Conservation (phyloP, 768 basidiomycete genomes). For the Trichaptum fuscoviolaceum region DNA sequence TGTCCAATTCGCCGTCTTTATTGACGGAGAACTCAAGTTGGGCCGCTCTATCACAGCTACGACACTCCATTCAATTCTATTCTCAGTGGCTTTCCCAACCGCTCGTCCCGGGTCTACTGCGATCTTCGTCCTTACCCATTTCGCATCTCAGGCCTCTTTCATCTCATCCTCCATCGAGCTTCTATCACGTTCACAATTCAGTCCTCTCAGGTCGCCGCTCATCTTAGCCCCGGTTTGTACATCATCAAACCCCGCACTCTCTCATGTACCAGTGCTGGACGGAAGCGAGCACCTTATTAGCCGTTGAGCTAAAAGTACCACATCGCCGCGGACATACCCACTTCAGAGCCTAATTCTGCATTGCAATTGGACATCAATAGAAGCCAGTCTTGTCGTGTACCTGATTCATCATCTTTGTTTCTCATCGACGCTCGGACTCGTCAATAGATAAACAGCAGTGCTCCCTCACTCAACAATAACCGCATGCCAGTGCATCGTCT, state of each 20-base stretch:
- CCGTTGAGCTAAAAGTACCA: neutral
- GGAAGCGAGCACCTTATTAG: neutral
- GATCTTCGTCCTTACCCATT: neutral
- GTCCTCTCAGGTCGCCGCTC: neutral
- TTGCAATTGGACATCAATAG: neutral
- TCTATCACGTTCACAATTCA: neutral
- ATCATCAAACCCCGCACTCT: neutral
- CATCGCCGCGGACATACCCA: neutral
- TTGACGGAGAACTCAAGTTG: neutral
- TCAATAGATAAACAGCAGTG: neutral
- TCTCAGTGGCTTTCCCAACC: neutral
- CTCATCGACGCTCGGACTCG: neutral
- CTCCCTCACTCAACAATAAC: neutral
- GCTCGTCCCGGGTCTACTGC: neutral
- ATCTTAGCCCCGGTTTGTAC: neutral
- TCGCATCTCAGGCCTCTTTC: neutral
- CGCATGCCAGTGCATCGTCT: no score
- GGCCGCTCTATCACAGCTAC: neutral
- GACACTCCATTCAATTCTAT: neutral
- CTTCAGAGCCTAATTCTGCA: neutral
- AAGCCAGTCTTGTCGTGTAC: neutral
- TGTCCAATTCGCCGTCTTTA: neutral
- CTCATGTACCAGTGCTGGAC: neutral
- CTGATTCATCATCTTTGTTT: neutral
- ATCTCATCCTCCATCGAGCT: neutral